These are phyloP conservation scores for Monilinia fructigena DNA, from an alignment of 2,329 filamentous ascomycete species.

Conservation along the genomic window DNA sequence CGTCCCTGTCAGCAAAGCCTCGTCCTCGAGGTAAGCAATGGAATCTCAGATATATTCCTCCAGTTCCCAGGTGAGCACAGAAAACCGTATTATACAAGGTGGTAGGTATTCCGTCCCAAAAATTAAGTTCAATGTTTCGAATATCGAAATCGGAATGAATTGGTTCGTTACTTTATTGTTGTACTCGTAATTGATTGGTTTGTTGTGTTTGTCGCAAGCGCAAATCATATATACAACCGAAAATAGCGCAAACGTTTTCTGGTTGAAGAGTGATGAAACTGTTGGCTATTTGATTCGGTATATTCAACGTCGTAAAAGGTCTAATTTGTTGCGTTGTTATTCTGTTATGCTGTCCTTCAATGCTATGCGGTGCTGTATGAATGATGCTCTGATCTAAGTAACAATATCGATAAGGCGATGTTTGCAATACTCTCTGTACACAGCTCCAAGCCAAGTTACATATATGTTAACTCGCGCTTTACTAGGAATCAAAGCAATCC, in stretches of 20 bases:
- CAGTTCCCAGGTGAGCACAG: neutral
- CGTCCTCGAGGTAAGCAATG: slow-evolving; percentile 15
- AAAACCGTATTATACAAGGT: neutral
- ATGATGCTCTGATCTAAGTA: slow-evolving; percentile 11
- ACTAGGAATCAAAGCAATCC: slow-evolving; percentile 10
- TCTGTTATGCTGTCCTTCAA: neutral
- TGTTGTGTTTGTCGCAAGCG: slow-evolving; percentile 8
- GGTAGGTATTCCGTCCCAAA: neutral
- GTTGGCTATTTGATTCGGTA: neutral
- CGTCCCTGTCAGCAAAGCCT: slow-evolving; percentile 14
- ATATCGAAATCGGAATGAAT: neutral
- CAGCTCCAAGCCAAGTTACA: slow-evolving; percentile 2
- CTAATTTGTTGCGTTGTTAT: slow-evolving; percentile 6
- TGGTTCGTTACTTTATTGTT: neutral
- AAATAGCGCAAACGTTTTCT: neutral
- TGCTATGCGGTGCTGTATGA: neutral
- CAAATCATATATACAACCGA: neutral
- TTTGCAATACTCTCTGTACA: slow-evolving; percentile 13
- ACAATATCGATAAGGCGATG: slow-evolving; percentile 24
- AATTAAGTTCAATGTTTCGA: neutral
- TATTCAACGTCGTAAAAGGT: neutral
- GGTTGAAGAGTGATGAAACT: neutral
- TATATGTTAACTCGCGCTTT: slow-evolving; percentile 10
- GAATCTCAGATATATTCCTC: neutral
- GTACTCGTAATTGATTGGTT: neutral